Conservation (phyloP, 106 monocot species). For the Dendrobium huoshanense region DNA sequence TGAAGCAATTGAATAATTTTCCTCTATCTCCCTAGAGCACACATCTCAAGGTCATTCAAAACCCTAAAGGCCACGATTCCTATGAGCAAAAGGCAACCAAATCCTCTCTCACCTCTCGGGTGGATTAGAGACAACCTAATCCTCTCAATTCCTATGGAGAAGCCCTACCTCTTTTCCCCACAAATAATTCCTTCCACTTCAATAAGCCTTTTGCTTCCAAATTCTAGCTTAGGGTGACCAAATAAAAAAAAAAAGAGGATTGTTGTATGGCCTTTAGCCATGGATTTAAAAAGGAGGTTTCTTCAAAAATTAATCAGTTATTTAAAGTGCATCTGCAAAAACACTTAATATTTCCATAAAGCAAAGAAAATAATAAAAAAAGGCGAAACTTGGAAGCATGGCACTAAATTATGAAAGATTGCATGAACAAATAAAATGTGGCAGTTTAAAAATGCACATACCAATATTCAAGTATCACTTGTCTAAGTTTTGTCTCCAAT, state of each 20-base stretch:
- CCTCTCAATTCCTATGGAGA: not conserved
- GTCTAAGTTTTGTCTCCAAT: conserved; percentile 66
- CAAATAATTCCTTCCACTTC: not conserved
- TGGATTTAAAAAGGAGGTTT: not conserved
- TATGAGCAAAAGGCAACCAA: no score
- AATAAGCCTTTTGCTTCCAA: not conserved
- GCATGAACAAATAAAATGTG: not conserved
- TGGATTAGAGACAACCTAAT: not conserved
- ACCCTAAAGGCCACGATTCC: no score
- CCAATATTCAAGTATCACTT: conserved; percentile 69
- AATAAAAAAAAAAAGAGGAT: not conserved
- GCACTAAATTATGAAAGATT: not conserved
- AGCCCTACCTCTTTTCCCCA: not conserved
- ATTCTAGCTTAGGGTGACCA: not conserved
- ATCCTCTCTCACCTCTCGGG: not conserved
- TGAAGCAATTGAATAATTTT: no score
- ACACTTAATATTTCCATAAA: not conserved
- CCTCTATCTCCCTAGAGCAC: no score
- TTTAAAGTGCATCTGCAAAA: not conserved
- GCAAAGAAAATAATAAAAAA: not conserved
- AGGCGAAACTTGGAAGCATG: not conserved
- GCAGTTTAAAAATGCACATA: conserved; percentile 9
- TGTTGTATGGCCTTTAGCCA: not conserved
- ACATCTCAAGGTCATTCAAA: no score
- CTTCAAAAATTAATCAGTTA: not conserved